A percentile compares a stretch with the other conserved stretches of the same genome.
These are phyloP conservation scores for Larix sibirica DNA, from an alignment of 83 land plant genomes.

Conservation along the genomic window DNA sequence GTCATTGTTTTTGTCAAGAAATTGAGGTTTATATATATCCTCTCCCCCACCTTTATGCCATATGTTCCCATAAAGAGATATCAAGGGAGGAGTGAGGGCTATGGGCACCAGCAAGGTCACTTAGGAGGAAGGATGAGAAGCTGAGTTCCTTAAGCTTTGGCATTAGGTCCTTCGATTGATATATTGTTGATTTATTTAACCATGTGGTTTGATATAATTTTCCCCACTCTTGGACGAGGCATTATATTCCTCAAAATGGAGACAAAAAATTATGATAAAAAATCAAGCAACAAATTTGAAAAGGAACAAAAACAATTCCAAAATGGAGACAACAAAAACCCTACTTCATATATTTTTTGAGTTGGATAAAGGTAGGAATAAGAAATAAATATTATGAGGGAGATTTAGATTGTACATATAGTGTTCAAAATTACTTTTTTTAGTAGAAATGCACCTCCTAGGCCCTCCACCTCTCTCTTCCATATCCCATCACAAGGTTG, in stretches of 20 bases:
- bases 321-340: slow-evolving; percentile 8
- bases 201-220: no score
- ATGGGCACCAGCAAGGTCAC: no score
- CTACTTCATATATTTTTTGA: slow-evolving; percentile 31
- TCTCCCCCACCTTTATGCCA: no score
- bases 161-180: no score
- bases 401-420: slow-evolving; percentile 29
- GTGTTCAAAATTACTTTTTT: slow-evolving; percentile 43
- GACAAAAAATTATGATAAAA: slow-evolving; percentile 10
- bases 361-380: slow-evolving; percentile 27
- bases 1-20: not conserved
- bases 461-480: slow-evolving; percentile 95
- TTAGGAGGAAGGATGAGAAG: no score
- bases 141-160: no score
- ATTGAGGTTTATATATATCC: not conserved
- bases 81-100: no score
- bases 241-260: slow-evolving; percentile 23
- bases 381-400: slow-evolving; percentile 19
- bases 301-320: slow-evolving; percentile 9
- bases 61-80: no score
- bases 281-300: slow-evolving; percentile 3
- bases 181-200: no score
- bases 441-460: slow-evolving; percentile 42
- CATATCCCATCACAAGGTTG: slow-evolving; percentile 84
- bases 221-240: no score